Percentiles rank a stretch among this genome's conserved stretches.
phyloP scores from a whole-genome alignment of 106 monocot species.

The Posidonia australis region DNA sequence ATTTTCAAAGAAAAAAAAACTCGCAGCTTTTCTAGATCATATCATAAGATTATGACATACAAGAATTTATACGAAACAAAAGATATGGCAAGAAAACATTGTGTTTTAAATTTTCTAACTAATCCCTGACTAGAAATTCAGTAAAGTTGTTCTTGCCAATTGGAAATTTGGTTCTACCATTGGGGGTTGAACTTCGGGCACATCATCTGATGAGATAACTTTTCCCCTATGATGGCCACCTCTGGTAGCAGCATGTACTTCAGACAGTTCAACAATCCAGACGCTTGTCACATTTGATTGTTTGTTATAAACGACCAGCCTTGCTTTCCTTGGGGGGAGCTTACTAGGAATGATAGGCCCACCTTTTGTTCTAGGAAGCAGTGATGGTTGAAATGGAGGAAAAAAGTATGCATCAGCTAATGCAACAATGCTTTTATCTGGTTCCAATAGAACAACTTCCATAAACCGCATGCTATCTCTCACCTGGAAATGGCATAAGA shows the following conservation, averaged over 20 bases:
- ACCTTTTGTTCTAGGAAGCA: slow-evolving; percentile 80
- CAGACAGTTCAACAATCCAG: slow-evolving; percentile 82
- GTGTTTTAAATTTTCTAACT: no score
- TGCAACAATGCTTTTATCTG: slow-evolving; percentile 82
- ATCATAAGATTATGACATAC: no score
- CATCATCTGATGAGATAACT: slow-evolving; percentile 72
- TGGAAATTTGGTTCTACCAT: slow-evolving; percentile 44
- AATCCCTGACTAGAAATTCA: not conserved
- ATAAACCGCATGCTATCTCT: slow-evolving; percentile 97
- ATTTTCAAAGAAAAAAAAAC: no score
- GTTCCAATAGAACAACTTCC: slow-evolving; percentile 85
- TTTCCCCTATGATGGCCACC: slow-evolving; percentile 98
- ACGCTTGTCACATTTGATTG: slow-evolving; percentile 92
- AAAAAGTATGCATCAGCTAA: slow-evolving; percentile 98
- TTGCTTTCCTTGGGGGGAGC: slow-evolving; percentile 81
- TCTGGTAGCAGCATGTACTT: slow-evolving; percentile 93
- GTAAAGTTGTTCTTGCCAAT: not conserved
- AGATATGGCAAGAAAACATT: no score
- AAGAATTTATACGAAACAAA: no score
- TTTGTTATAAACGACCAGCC: slow-evolving; percentile 85
- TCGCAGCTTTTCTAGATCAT: no score
- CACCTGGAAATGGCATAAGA: slow-evolving; percentile 30
- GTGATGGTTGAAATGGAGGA: slow-evolving; percentile 95
- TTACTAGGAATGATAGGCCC: slow-evolving; percentile 82
- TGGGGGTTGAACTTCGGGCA: slow-evolving; percentile 93